Evolutionary conservation across 1,284 basidiomycete genomes (phyloP).

Genomic region (Gomphus bonarii): DNA sequence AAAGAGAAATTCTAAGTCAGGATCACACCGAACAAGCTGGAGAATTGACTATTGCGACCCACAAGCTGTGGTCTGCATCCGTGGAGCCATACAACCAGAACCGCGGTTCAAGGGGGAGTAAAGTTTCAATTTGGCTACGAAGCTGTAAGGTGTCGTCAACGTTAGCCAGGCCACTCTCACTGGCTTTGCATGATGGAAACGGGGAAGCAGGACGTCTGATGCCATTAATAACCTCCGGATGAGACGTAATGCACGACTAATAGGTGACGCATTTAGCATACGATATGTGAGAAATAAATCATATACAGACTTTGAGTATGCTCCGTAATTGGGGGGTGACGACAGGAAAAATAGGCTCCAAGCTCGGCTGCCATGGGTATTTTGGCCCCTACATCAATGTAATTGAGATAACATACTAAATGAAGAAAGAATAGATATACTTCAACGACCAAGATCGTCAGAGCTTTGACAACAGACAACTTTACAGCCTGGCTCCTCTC

Average conservation of each 20-base stretch:
- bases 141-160: slow-evolving; percentile 1
- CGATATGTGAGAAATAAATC: background rate
- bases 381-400: slow-evolving; percentile 1
- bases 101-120: slow-evolving; percentile 1
- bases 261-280: background rate
- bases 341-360: slow-evolving; percentile 1
- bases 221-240: slow-evolving; percentile 4
- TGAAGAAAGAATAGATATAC: slow-evolving; percentile 15
- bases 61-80: background rate
- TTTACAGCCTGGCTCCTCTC: slow-evolving; percentile 74
- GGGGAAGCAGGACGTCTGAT: background rate
- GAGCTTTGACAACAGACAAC: slow-evolving; percentile 63
- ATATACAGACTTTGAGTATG: background rate
- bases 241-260: background rate
- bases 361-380: slow-evolving; percentile 8
- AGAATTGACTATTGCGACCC: background rate
- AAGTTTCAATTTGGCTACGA: background rate
- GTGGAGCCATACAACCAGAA: background rate
- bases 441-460: slow-evolving; percentile 28
- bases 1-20: background rate
- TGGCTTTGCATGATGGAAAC: background rate
- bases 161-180: background rate
- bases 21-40: background rate
- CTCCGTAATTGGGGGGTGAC: background rate
- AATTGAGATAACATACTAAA: background rate